Conservation (phyloP, 805 yeast species). For the Suhomyces xylopsoci region DNA sequence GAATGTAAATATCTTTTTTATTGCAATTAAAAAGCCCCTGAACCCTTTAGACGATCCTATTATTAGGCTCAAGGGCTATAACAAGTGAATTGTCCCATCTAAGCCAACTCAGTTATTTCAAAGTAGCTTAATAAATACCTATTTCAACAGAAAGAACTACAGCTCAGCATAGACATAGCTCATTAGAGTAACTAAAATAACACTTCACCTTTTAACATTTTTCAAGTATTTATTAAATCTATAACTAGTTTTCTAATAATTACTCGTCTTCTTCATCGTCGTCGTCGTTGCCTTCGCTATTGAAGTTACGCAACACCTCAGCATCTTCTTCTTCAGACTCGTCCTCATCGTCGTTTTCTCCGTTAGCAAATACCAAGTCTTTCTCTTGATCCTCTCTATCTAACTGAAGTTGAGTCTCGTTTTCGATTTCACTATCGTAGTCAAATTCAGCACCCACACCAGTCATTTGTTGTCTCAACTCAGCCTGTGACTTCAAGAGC, state of each 20-base stretch:
- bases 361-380: slow-evolving; percentile 35
- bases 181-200: no score
- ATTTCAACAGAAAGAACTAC: no score
- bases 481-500: slow-evolving; percentile 71
- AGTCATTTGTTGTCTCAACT: slow-evolving; percentile 46
- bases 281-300: slow-evolving; percentile 38
- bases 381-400: slow-evolving; percentile 23
- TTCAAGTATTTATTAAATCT: not conserved
- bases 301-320: slow-evolving; percentile 3
- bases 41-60: no score
- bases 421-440: slow-evolving; percentile 16
- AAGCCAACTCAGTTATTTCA: no score
- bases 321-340: slow-evolving; percentile 8
- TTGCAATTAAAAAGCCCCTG: no score
- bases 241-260: not conserved
- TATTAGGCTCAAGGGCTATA: no score
- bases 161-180: no score
- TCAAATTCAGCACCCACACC: slow-evolving; percentile 7
- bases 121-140: no score
- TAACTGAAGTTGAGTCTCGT: slow-evolving; percentile 11
- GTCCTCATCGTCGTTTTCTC: slow-evolving; percentile 38
- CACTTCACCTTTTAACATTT: no score
- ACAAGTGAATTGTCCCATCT: no score
- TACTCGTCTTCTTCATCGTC: slow-evolving; percentile 19
- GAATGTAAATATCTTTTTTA: no score